Conservation (phyloP, 2,329 filamentous ascomycete species). For the Colletotrichum ledebouriae region DNA sequence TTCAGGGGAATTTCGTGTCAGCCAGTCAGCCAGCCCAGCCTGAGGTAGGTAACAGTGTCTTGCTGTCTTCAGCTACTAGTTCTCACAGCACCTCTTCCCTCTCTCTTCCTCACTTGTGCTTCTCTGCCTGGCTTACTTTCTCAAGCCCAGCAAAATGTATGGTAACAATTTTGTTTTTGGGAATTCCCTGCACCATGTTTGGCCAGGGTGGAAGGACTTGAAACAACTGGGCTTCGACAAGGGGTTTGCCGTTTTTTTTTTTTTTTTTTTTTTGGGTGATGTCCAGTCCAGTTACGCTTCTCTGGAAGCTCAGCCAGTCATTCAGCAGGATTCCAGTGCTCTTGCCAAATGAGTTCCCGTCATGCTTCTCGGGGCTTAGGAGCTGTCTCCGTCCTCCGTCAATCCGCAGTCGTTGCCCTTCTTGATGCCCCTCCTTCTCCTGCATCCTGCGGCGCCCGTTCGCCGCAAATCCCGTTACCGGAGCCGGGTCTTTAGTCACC, state of each 20-base stretch:
- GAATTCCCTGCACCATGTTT: conserved; percentile 29
- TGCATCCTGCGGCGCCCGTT: conserved; percentile 20
- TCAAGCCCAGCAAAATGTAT: conserved; percentile 13
- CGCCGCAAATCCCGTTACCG: conserved; percentile 13
- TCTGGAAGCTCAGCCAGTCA: conserved; percentile 27
- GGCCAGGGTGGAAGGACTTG: conserved; percentile 35
- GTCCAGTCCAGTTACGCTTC: conserved; percentile 16
- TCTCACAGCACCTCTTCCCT: background rate
- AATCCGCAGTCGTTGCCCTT: background rate
- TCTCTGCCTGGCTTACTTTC: conserved; percentile 1
- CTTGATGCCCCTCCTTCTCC: background rate
- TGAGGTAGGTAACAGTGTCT: background rate
- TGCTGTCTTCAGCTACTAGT: background rate
- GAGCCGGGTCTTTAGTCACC: conserved; percentile 16
- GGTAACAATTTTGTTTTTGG: conserved; percentile 12
- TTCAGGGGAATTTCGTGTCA: conserved; percentile 6
- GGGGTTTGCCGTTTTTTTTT: conserved; percentile 20
- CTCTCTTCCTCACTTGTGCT: background rate
- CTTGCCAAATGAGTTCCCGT: conserved; percentile 10
- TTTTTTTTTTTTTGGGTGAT: background rate
- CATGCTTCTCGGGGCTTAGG: background rate
- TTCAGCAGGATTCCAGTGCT: conserved; percentile 16
- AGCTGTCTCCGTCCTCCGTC: conserved; percentile 1
- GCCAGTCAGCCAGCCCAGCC: background rate
- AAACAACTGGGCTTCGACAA: conserved; percentile 39